Base-by-base conservation (phyloP, 805 yeast genomes). In the Pichia gijzeniarum region DNA sequence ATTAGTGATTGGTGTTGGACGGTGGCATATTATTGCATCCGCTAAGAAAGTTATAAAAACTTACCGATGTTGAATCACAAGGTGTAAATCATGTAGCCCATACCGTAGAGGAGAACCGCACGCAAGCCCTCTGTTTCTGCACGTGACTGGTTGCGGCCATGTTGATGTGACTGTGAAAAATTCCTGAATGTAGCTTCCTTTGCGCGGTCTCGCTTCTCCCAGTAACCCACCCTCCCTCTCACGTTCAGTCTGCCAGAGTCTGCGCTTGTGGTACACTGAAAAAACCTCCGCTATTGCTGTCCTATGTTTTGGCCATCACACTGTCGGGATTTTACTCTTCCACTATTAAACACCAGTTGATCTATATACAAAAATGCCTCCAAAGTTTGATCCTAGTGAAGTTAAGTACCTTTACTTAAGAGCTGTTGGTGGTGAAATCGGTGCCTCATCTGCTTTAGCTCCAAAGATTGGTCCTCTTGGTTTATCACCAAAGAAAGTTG, bases 391-490 rank as follows among this genome's bases (percentile, higher is more conserved):
- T 75, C 99, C 99, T 70, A 77, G 62, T 80, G 99, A 93, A 86
- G 96, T 93, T 72, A 90, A 90, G 77, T 87, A 77, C 86, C 79
- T 93, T 77, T 91, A 91, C 87, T 79, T 93, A 76, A 88, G 99
- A 85, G 97, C 99, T 76, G 95, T 89, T 64, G 99, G 99, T 86
- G 99, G 99, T 82, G 99, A 93, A 82, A 95, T 93, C 68, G 99
- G 98, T 80, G 96, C 97, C 68, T 89, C 98, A 56, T 86, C 99
- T 61, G 96, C 99, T 61, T 85, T 93, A 69, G 99, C 99, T 65
- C 99, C 99, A 73, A 93, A 93, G 91, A 93, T 93, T 71, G 99
- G 99, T 87, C 99, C 99, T 65, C 87, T 93, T 72, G 99, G 99
- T 89, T 80, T 93, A 66, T 89, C 97, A 56, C 97, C 99, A 80